Evolutionary conservation across 2,329 filamentous ascomycete species (phyloP), one percentile per base, ranked within the genome.

Genomic region (Hymenoscyphus linearis): DNA sequence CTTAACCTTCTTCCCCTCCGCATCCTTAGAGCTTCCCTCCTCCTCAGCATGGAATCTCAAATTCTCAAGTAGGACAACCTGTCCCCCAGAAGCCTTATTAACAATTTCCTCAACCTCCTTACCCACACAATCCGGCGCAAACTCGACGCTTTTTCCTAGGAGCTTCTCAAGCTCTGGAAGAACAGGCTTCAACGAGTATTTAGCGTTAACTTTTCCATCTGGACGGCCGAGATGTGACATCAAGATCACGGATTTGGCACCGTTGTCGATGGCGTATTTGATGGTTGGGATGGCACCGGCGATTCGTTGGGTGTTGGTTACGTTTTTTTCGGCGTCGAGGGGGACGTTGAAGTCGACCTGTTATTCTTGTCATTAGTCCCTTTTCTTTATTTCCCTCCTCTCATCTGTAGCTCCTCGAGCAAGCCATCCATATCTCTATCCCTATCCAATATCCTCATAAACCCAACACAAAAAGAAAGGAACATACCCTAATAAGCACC

Each of bases 301-400:
- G 74, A 99, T 99, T 78, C 95, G 93, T 82, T 99, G 95, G 80
- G 88, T 91, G 86, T 99, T 99, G 77, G 95, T 98, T 77, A 99
- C 86, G 61, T 96, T 93, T 82, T 92, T 96, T 76, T 95, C 83
- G 70, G 82, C 85, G 76, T 99, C 92, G 74, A 99, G 91, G 67
- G 95, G 95, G 61, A 99, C 96, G 80, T 99, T 99, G 88, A 99
- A 99, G 85, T 99, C 95, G 77, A 99, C 93, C 93, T 96, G 73
- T 57, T 66, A 63, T 31, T 57, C 56, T 55, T 2, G n/a, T 55
- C 5, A 40, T 53, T 50, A 27, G 50, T 36, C n/a, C n/a, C n/a
- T n/a, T n/a, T n/a, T n/a, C n/a, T n/a, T n/a, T n/a, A 27, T 26
- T 26, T 53, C 4, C 58, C 34, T 63, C 50, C 52, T 40, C 10